phyloP scores from a whole-genome alignment of 805 yeast species.

The Schwanniomyces polymorphus region DNA sequence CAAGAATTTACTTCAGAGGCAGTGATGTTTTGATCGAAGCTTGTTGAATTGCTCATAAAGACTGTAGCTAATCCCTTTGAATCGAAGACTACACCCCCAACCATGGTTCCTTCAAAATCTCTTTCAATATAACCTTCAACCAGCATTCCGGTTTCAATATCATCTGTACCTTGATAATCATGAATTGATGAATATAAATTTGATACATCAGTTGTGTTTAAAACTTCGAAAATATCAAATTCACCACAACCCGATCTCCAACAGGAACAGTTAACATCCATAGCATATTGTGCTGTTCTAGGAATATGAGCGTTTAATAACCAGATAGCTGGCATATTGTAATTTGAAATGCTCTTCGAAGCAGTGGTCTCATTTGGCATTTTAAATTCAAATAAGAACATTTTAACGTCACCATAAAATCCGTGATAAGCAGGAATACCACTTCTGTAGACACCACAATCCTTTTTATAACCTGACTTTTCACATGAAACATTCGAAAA shows the following conservation, averaged over 20 bases:
- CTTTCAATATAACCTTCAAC: slow-evolving; percentile 58
- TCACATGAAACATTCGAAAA: slow-evolving; percentile 62
- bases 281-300: slow-evolving; percentile 70
- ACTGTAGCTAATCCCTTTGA: slow-evolving; percentile 60
- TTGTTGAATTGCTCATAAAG: slow-evolving; percentile 55
- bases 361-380: slow-evolving; percentile 58
- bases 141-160: slow-evolving; percentile 60
- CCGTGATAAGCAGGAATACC: slow-evolving; percentile 79
- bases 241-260: slow-evolving; percentile 83
- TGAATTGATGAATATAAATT: slow-evolving; percentile 69
- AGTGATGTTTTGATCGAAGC: slow-evolving; percentile 45
- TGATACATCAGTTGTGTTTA: slow-evolving; percentile 58
- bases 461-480: slow-evolving; percentile 49
- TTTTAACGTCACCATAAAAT: slow-evolving; percentile 61
- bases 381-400: slow-evolving; percentile 70
- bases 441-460: slow-evolving; percentile 75
- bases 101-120: slow-evolving; percentile 51
- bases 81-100: slow-evolving; percentile 72
- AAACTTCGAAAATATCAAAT: slow-evolving; percentile 72
- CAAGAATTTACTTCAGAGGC: slow-evolving; percentile 47
- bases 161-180: slow-evolving; percentile 71
- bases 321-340: slow-evolving; percentile 79
- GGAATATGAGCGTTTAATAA: slow-evolving; percentile 70
- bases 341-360: slow-evolving; percentile 29
- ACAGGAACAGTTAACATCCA: slow-evolving; percentile 64